Evolutionary conservation across 306 rosid genomes (phyloP).

Genomic region (Acacia acuminata): DNA sequence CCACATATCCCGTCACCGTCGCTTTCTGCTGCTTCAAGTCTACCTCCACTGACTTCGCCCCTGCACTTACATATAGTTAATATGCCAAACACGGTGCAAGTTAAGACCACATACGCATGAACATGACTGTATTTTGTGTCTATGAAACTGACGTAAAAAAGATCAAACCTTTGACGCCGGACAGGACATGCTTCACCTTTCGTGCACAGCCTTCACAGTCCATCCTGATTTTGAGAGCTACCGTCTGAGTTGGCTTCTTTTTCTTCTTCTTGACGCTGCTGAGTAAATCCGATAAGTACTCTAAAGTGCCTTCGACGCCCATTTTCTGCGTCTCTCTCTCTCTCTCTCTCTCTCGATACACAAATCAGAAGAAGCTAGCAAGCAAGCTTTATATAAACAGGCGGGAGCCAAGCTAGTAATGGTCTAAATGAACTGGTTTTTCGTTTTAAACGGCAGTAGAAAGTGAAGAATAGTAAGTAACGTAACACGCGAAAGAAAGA

Average conservation of each 20-base stretch:
- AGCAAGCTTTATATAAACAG: neutral
- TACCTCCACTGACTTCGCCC: constrained; percentile 84
- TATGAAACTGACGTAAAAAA: neutral
- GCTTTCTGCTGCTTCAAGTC: constrained; percentile 95
- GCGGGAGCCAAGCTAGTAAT: too few relatives aligned
- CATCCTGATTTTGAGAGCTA: constrained; percentile 87
- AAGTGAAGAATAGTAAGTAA: neutral
- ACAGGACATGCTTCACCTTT: constrained; percentile 84
- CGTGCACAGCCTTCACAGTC: constrained; percentile 96
- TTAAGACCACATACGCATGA: neutral
- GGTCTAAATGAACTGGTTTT: neutral
- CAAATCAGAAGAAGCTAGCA: neutral
- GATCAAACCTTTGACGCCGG: constrained; percentile 70
- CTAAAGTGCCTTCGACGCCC: constrained; percentile 83
- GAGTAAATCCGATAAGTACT: constrained; percentile 69
- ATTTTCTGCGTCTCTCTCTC: constrained; percentile 31
- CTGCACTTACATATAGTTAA: constrained; percentile 25
- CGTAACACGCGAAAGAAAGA: neutral
- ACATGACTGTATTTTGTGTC: neutral
- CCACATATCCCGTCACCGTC: constrained; percentile 84
- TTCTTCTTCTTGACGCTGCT: constrained; percentile 51
- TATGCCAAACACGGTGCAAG: neutral
- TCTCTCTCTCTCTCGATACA: neutral
- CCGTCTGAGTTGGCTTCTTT: constrained; percentile 83
- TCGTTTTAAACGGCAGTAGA: neutral